Conservation (phyloP, 371 early-diverging fungal species). For the Mortierella sp. region DNA sequence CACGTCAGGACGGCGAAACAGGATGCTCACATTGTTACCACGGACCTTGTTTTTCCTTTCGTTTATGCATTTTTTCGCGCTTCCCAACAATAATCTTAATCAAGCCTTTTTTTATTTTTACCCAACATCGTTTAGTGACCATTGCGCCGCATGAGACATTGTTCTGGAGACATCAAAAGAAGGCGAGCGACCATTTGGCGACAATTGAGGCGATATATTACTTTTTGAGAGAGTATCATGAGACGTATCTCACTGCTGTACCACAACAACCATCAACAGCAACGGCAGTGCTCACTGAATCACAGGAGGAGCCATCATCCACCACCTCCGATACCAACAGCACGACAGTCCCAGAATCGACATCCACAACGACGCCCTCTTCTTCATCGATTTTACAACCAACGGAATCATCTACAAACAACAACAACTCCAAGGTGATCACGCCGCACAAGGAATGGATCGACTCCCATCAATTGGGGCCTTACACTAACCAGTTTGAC, state of each 20-base stretch:
- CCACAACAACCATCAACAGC: conserved; percentile 2
- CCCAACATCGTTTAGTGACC: conserved; percentile 46
- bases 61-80: conserved; percentile 15
- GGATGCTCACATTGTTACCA: background rate
- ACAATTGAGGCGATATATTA: conserved; percentile 98
- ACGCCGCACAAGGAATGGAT: conserved; percentile 53
- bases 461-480: conserved; percentile 26
- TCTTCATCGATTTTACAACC: background rate
- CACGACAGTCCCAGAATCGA: background rate
- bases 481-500: conserved; percentile 85
- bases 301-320: background rate
- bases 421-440: conserved; percentile 8
- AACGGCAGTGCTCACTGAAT: background rate
- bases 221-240: conserved; percentile 83
- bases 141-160: conserved; percentile 78
- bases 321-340: background rate
- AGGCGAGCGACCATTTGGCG: conserved; percentile 80
- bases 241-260: conserved; percentile 40
- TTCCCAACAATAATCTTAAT: background rate
- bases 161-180: conserved; percentile 93
- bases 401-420: background rate
- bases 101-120: background rate
- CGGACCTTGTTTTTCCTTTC: conserved; percentile 15
- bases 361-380: background rate
- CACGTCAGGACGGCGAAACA: background rate